Evolutionary conservation across 257 asterid species (phyloP).

Genomic region (Scutellaria galericulata): DNA sequence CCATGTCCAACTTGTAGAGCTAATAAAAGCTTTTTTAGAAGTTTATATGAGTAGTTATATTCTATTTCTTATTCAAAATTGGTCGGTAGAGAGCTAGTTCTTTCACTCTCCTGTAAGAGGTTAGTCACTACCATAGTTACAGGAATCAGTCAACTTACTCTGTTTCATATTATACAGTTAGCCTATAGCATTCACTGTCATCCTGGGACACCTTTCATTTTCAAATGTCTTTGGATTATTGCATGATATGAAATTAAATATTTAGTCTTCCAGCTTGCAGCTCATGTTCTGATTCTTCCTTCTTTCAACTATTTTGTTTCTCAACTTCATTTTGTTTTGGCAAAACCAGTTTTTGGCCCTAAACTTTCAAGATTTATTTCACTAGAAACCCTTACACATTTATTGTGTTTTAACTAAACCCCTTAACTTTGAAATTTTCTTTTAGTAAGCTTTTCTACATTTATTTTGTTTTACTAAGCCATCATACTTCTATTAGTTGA

Average conservation of each 20-base stretch:
- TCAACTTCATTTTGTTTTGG: neutral
- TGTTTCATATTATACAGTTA: neutral
- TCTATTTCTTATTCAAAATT: neutral
- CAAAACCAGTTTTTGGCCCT: neutral
- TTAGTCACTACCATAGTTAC: neutral
- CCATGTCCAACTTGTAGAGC: conserved; percentile 18
- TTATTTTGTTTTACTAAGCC: neutral
- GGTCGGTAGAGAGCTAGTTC: conserved; percentile 4
- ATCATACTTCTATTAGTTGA: neutral
- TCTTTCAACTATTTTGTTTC: neutral
- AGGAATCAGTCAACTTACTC: neutral
- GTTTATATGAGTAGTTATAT: neutral
- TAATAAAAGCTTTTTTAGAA: neutral
- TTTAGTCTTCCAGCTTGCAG: neutral
- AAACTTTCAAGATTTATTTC: too few relatives aligned
- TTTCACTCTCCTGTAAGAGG: too few relatives aligned
- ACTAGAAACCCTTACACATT: too few relatives aligned
- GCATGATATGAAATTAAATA: neutral
- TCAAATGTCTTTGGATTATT: conserved; percentile 1
- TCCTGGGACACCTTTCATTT: conserved; percentile 7
- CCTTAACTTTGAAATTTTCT: too few relatives aligned
- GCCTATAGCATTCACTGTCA: neutral
- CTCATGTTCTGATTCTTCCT: neutral
- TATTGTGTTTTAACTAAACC: too few relatives aligned
- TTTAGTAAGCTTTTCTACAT: too few relatives aligned